Evolutionary conservation across 1,139 yeast species (phyloP).

Genomic region (Suhomyces guaymorum): DNA sequence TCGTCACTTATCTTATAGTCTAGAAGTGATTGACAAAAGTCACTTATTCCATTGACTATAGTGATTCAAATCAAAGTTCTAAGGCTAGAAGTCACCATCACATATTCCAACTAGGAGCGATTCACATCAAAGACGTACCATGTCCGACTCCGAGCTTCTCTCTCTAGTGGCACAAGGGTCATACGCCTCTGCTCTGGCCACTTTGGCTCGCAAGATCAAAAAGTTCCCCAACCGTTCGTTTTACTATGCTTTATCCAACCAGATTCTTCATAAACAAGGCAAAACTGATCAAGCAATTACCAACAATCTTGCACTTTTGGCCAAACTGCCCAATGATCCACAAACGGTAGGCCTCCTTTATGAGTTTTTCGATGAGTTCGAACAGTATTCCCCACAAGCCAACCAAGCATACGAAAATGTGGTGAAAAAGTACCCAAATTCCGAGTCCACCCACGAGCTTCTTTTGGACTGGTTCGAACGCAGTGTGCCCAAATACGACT

Average conservation of each 20-base stretch:
- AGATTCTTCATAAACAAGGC: slow-evolving; percentile 45
- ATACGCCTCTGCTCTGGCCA: slow-evolving; percentile 52
- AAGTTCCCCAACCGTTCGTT: slow-evolving; percentile 58
- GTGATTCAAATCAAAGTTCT: no score
- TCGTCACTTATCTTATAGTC: no score
- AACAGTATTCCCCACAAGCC: slow-evolving; percentile 37
- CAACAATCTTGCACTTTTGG: slow-evolving; percentile 42
- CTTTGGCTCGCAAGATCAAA: slow-evolving; percentile 50
- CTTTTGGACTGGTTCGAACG: slow-evolving; percentile 51
- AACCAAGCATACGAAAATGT: slow-evolving; percentile 55
- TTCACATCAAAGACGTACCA: no score
- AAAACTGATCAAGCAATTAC: slow-evolving; percentile 44
- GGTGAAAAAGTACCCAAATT: slow-evolving; percentile 51
- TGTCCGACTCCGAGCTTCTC: slow-evolving; percentile 32
- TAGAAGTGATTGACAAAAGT: no score
- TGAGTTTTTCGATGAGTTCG: slow-evolving; percentile 29
- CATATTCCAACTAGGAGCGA: no score
- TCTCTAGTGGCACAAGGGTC: slow-evolving; percentile 57
- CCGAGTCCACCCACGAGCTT: slow-evolving; percentile 26
- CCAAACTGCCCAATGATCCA: slow-evolving; percentile 55
- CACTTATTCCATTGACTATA: no score
- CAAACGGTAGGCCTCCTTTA: slow-evolving; percentile 50
- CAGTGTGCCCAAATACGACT: slow-evolving; percentile 38
- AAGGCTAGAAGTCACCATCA: not conserved
- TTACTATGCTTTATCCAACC: slow-evolving; percentile 53